These are phyloP conservation scores for Ramularia endophylla DNA, from an alignment of 2,329 filamentous ascomycete genomes.

Conservation along the genomic window DNA sequence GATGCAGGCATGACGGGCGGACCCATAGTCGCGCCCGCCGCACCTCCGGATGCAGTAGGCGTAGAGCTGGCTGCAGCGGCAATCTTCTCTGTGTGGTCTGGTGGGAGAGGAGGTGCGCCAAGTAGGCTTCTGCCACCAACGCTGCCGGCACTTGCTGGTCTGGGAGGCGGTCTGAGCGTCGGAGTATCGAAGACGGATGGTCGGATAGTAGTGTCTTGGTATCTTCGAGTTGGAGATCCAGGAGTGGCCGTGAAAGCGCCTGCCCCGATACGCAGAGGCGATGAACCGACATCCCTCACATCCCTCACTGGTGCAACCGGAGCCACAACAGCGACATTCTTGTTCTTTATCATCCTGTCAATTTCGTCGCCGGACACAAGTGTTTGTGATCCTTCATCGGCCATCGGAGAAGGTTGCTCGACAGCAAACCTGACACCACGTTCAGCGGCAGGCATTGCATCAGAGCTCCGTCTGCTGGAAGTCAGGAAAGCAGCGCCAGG, in stretches of 20 bases:
- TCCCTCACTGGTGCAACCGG: background rate
- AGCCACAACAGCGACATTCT: conserved; percentile 25
- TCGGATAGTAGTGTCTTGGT: conserved; percentile 6
- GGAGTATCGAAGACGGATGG: conserved; percentile 18
- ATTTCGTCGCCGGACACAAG: conserved; percentile 75
- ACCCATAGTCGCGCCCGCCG: conserved; percentile 58
- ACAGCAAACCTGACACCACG: conserved; percentile 7
- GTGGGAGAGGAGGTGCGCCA: conserved; percentile 60
- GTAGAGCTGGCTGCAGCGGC: conserved; percentile 62
- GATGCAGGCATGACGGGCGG: conserved; percentile 81
- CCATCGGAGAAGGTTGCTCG: conserved; percentile 13
- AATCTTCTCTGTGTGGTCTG: conserved; percentile 78
- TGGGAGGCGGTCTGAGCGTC: conserved; percentile 25
- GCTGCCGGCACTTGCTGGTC: conserved; percentile 71
- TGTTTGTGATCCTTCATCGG: conserved; percentile 76
- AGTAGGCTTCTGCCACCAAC: conserved; percentile 45
- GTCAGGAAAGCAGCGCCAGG: conserved; percentile 6
- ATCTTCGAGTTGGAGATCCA: conserved; percentile 8
- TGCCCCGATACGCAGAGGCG: conserved; percentile 12
- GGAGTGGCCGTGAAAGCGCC: conserved; percentile 7
- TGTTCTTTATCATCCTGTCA: conserved; percentile 64
- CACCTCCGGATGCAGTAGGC: conserved; percentile 21
- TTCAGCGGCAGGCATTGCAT: conserved; percentile 4
- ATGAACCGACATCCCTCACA: conserved; percentile 13
- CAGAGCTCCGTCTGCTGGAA: conserved; percentile 3